phyloP scores from a whole-genome alignment of 805 yeast species.

The Diddensiella transvaalensis region DNA sequence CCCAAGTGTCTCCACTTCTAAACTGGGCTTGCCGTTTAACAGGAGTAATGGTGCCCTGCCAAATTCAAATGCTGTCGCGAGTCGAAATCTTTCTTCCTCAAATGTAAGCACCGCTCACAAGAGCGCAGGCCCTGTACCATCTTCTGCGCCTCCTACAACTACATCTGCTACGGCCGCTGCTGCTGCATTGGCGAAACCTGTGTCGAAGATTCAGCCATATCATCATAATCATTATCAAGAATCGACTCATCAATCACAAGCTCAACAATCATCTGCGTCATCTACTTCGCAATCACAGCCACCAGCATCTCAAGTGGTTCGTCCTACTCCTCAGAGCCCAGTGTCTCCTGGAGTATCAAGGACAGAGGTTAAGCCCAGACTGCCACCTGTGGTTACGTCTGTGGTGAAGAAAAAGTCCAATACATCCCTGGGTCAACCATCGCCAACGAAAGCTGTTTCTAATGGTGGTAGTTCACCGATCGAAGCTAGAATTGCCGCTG shows the following conservation, averaged over 20 bases:
- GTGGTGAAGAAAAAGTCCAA: neutral
- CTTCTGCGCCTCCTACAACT: neutral
- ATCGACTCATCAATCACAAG: neutral
- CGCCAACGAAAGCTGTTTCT: neutral
- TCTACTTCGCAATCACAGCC: neutral
- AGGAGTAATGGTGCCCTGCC: neutral
- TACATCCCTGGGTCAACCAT: neutral
- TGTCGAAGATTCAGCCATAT: slow-evolving; percentile 9
- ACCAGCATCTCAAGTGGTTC: neutral
- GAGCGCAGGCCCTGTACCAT: slow-evolving; percentile 5
- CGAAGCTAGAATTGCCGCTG: neutral
- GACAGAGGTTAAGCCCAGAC: neutral
- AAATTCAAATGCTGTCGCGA: neutral
- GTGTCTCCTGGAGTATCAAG: neutral
- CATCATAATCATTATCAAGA: neutral
- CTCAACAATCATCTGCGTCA: neutral
- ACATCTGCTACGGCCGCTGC: slow-evolving; percentile 25
- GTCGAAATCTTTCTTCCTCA: slow-evolving; percentile 1
- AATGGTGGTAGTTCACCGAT: neutral
- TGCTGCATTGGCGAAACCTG: slow-evolving; percentile 22
- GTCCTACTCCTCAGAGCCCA: too few relatives aligned
- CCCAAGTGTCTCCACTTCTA: neutral
- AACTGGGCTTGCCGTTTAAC: neutral
- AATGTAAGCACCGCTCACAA: neutral
- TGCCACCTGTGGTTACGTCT: neutral